Conservation (phyloP, 495 filamentous ascomycete genomes). For the Cryomyces minteri region DNA sequence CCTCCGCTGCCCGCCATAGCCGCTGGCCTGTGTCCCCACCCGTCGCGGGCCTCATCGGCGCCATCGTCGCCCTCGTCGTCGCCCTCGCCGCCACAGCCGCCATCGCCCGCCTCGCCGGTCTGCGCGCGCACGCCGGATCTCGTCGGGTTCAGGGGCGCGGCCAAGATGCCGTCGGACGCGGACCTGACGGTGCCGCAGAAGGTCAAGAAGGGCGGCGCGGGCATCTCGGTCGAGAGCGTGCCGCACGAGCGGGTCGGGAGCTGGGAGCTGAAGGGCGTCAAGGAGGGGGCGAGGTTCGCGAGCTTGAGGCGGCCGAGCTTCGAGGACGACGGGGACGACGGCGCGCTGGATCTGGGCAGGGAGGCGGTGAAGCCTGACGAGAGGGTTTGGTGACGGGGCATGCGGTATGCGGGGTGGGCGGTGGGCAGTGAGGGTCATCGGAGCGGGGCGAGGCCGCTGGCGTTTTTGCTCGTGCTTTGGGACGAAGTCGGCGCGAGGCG, state of each 20-base stretch:
- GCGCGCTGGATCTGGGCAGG: constrained; percentile 8
- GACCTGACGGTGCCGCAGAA: constrained; percentile 12
- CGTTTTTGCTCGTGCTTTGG: too few relatives aligned
- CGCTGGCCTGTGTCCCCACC: constrained; percentile 7
- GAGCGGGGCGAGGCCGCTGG: too few relatives aligned
- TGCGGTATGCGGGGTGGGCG: background rate
- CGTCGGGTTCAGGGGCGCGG: constrained; percentile 16
- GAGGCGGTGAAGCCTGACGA: constrained; percentile 15
- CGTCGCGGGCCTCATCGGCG: constrained; percentile 20
- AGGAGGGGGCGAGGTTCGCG: constrained; percentile 5
- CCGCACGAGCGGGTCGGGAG: constrained; percentile 19
- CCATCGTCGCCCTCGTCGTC: constrained; percentile 14
- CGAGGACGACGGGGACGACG: constrained; percentile 12
- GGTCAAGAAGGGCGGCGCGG: constrained; percentile 11
- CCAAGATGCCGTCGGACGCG: constrained; percentile 17
- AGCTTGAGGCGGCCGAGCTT: constrained; percentile 11
- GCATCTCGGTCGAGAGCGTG: background rate
- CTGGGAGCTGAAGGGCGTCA: constrained; percentile 20
- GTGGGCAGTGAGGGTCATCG: too few relatives aligned
- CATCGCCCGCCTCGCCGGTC: constrained; percentile 13
- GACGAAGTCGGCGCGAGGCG: too few relatives aligned
- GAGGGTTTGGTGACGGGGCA: constrained; percentile 8
- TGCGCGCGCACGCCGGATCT: constrained; percentile 7
- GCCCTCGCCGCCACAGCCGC: background rate
- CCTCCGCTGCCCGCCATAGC: background rate